Evolutionary conservation across 257 asterid species (phyloP).

Genomic region (Salvia splendens): DNA sequence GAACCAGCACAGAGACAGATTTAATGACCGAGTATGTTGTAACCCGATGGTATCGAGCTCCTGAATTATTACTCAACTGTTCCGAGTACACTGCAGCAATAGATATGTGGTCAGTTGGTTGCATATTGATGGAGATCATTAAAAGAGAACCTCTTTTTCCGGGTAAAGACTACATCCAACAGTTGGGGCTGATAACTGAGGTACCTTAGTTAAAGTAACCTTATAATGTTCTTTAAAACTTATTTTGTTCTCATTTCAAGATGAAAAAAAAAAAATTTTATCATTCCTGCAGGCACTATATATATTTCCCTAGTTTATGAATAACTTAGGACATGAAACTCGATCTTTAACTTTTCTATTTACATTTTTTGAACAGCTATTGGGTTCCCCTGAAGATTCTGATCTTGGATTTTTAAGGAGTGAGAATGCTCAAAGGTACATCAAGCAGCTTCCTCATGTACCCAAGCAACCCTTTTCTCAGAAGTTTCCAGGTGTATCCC

Average conservation of each 20-base stretch:
- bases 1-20: constrained; percentile 56
- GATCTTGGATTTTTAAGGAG: constrained; percentile 84
- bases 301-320: not conserved
- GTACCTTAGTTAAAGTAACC: constrained; percentile 30
- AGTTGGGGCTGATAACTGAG: constrained; percentile 60
- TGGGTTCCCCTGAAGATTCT: constrained; percentile 88
- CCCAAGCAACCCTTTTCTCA: constrained; percentile 56
- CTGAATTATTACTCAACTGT: constrained; percentile 65
- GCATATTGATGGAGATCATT: constrained; percentile 65
- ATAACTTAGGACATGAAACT: constrained; percentile 5
- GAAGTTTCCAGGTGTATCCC: constrained; percentile 64
- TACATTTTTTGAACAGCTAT: constrained; percentile 47
- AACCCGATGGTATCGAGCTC: constrained; percentile 68
- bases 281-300: not conserved
- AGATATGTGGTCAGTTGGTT: constrained; percentile 79
- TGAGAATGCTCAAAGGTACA: constrained; percentile 71
- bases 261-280: not conserved
- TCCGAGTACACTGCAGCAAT: constrained; percentile 66
- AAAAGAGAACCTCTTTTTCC: constrained; percentile 66
- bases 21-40: constrained; percentile 63
- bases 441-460: constrained; percentile 71
- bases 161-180: constrained; percentile 71
- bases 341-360: constrained; percentile 4
- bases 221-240: not conserved
- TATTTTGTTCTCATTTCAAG: constrained; percentile 10